Conservation (phyloP, 1,139 yeast species). For the Yamadazyma dushanensis region DNA sequence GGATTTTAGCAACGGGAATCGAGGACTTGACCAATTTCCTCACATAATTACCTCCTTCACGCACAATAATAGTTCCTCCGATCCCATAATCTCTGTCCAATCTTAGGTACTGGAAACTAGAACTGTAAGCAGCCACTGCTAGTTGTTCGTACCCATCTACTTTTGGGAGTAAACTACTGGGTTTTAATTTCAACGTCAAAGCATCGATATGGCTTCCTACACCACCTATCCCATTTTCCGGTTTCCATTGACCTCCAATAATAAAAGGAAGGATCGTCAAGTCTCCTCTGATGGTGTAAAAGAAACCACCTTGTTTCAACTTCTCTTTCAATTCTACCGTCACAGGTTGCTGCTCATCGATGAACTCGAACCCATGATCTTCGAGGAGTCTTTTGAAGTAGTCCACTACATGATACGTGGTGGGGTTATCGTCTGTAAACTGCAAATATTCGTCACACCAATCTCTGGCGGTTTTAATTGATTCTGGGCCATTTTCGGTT, state of each 20-base stretch:
- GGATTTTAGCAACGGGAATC: slow-evolving; percentile 64
- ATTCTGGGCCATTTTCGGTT: slow-evolving; percentile 2
- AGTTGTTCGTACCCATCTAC: slow-evolving; percentile 62
- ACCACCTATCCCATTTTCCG: slow-evolving; percentile 56
- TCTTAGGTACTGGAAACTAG: slow-evolving; percentile 56
- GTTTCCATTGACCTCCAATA: slow-evolving; percentile 58
- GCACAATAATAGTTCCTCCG: slow-evolving; percentile 59
- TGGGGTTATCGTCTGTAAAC: slow-evolving; percentile 61
- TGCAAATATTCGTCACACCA: slow-evolving; percentile 27
- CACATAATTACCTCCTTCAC: slow-evolving; percentile 30
- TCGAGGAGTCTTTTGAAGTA: slow-evolving; percentile 43
- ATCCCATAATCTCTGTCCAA: slow-evolving; percentile 68
- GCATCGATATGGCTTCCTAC: slow-evolving; percentile 66
- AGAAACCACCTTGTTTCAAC: slow-evolving; percentile 24
- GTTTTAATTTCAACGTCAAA: slow-evolving; percentile 57
- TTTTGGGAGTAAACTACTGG: slow-evolving; percentile 44
- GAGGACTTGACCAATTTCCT: slow-evolving; percentile 57
- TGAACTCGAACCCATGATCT: slow-evolving; percentile 51
- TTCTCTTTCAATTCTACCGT: slow-evolving; percentile 37
- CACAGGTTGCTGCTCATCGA: slow-evolving; percentile 47
- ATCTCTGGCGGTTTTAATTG: background rate
- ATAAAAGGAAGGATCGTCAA: slow-evolving; percentile 57
- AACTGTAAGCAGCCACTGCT: slow-evolving; percentile 70
- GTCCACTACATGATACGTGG: slow-evolving; percentile 59
- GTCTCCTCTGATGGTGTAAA: slow-evolving; percentile 58